These are phyloP conservation scores for Microsporum audouinii DNA, from an alignment of 2,329 filamentous ascomycete species.

Conservation along the genomic window DNA sequence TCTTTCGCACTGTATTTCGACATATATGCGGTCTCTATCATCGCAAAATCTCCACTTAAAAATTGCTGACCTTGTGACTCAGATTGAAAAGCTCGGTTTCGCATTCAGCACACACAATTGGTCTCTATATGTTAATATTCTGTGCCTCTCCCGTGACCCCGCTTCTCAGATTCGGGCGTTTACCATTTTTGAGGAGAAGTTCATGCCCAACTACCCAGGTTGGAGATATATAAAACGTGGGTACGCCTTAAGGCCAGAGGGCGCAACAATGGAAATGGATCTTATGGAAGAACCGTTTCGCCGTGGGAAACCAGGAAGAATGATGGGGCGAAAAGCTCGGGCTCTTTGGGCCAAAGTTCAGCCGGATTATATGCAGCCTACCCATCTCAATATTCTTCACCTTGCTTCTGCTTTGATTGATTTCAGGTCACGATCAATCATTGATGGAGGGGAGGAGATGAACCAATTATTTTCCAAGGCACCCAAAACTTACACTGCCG, in stretches of 20 bases:
- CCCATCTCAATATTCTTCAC: conserved; percentile 35
- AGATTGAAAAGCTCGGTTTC: conserved; percentile 58
- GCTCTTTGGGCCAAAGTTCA: conserved; percentile 28
- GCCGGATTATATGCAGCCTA: conserved; percentile 33
- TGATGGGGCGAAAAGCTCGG: conserved; percentile 24
- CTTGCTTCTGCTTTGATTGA: conserved; percentile 32
- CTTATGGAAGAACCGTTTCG: conserved; percentile 21
- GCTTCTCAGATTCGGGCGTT: conserved; percentile 52
- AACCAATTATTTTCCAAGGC: conserved; percentile 22
- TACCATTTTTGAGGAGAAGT: conserved; percentile 57
- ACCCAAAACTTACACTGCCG: conserved; percentile 27
- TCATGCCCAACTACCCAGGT: conserved; percentile 69
- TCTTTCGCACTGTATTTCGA: conserved; percentile 38
- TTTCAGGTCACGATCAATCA: conserved; percentile 27
- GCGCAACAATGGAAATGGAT: conserved; percentile 22
- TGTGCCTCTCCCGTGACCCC: conserved; percentile 50
- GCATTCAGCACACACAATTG: conserved; percentile 63
- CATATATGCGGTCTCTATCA: conserved; percentile 44
- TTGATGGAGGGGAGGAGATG: conserved; percentile 23
- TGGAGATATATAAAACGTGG: conserved; percentile 44
- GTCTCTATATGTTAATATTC: conserved; percentile 62
- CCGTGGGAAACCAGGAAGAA: conserved; percentile 15
- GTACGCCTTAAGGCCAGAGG: conserved; percentile 21
- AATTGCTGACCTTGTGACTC: conserved; percentile 42
- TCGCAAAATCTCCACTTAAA: conserved; percentile 43